Percentiles rank a stretch among this genome's conserved stretches.
These are phyloP conservation scores for Gracilaria domingensis DNA, from an alignment of 23 red algal genomes.

Conservation along the genomic window DNA sequence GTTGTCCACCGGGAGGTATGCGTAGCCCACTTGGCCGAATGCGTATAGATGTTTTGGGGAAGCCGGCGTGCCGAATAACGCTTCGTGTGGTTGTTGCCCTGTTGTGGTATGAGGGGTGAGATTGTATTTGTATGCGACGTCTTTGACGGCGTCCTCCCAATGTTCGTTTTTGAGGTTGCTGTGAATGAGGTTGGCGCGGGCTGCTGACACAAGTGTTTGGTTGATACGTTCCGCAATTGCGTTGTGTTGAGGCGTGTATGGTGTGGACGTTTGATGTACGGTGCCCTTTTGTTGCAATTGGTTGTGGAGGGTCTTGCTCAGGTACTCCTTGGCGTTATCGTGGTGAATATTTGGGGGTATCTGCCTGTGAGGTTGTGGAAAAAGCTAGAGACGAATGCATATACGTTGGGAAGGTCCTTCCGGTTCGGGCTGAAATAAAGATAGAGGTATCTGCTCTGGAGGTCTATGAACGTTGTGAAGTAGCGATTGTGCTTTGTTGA, in stretches of 20 bases:
- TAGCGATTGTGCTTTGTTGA: not conserved
- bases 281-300: not conserved
- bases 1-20: not conserved
- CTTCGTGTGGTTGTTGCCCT: not conserved
- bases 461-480: not conserved
- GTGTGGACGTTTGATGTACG: not conserved
- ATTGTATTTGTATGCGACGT: constrained; percentile 30
- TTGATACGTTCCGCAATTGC: constrained; percentile 16
- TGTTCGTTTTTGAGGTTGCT: not conserved
- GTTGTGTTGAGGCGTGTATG: constrained; percentile 6
- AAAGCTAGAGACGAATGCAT: not conserved
- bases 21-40: constrained; percentile 25
- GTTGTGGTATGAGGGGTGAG: not conserved
- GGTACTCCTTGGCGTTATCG: constrained; percentile 25
- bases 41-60: not conserved
- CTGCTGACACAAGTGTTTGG: not conserved
- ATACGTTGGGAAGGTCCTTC: not conserved
- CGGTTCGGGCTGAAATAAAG: not conserved
- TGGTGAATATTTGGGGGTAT: not conserved
- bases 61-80: not conserved
- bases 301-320: not conserved
- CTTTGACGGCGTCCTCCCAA: constrained; percentile 17
- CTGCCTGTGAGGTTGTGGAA: not conserved
- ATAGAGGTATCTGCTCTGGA: not conserved
- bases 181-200: constrained; percentile 5